Evolutionary conservation across 345 rosid species (phyloP), one percentile per base, ranked within the genome.

Genomic region (Gynandropsis gynandra): DNA sequence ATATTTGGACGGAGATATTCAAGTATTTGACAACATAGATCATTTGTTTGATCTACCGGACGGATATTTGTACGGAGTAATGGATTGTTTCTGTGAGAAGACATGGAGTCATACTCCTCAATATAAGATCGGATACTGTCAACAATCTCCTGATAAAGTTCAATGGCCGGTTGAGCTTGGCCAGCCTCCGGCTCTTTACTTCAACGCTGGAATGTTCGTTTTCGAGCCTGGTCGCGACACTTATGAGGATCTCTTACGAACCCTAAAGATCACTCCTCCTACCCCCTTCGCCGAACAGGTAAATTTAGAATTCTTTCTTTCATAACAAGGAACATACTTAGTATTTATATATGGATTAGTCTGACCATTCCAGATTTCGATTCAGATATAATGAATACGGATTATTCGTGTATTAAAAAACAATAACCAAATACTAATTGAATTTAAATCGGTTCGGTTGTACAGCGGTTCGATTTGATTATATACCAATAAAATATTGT

Each of bases 271-370:
- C 24, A 70, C 74, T 39, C 40, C 77, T 44, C 74, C 95, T 4
- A 74, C 87, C 3, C 41, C 81, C 7, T 85, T 85, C 45, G 95
- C 90, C 8, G 95, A 85, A 69, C 95, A 85, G 85, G 92, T 80
- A 63, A 16, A 18, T 27, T 10, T 47, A 13, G 43, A 32, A 13
- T 27, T 16, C 16, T 13, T 47, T 43, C 50, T 12, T 44, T 37
- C 15, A 37, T 3, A 37, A 37, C n/a, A n/a, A n/a, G n/a, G n/a
- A n/a, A n/a, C n/a, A n/a, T n/a, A n/a, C n/a, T n/a, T n/a, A n/a
- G n/a, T n/a, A n/a, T n/a, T n/a, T n/a, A n/a, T n/a, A n/a, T n/a
- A n/a, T n/a, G n/a, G n/a, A n/a, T n/a, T n/a, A n/a, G n/a, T n/a
- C n/a, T n/a, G n/a, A n/a, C n/a, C n/a, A n/a, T n/a, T n/a, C n/a